Percentiles rank a stretch among this genome's conserved stretches.
phyloP scores from a whole-genome alignment of 148 eudicot species.

The Cornus kousa region DNA sequence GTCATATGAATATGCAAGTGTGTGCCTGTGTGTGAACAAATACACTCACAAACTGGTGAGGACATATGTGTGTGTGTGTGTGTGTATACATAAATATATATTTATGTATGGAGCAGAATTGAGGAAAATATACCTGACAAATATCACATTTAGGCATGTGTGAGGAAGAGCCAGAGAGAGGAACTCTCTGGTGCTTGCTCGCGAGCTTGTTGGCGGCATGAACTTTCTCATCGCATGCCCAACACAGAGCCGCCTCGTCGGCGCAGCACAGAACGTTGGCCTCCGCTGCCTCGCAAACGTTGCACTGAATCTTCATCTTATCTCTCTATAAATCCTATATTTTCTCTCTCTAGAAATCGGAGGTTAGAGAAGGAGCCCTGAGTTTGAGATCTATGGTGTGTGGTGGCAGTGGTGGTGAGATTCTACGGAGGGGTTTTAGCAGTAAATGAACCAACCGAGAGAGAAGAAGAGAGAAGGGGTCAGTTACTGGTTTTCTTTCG shows the following conservation, averaged over 20 bases:
- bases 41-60: too few relatives aligned
- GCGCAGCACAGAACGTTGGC: constrained; percentile 71
- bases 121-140: constrained; percentile 50
- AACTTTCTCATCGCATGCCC: constrained; percentile 55
- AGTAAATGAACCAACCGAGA: not conserved
- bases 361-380: not conserved
- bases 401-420: not conserved
- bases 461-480: not conserved
- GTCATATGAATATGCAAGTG: too few relatives aligned
- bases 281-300: constrained; percentile 70
- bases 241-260: constrained; percentile 61
- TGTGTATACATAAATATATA: too few relatives aligned
- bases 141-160: constrained; percentile 70
- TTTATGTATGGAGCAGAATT: not conserved
- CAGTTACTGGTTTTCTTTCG: not conserved
- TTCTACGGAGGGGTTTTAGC: not conserved
- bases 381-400: not conserved
- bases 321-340: not conserved
- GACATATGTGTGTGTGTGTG: too few relatives aligned
- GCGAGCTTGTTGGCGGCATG: constrained; percentile 92
- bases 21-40: too few relatives aligned
- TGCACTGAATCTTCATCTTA: constrained; percentile 79
- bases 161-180: constrained; percentile 43
- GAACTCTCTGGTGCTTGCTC: constrained; percentile 66
- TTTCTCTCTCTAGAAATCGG: not conserved